Evolutionary conservation across 2,329 filamentous ascomycete genomes (phyloP), one percentile per base, ranked within the genome.

Genomic region (Coniochaeta hoffmannii): DNA sequence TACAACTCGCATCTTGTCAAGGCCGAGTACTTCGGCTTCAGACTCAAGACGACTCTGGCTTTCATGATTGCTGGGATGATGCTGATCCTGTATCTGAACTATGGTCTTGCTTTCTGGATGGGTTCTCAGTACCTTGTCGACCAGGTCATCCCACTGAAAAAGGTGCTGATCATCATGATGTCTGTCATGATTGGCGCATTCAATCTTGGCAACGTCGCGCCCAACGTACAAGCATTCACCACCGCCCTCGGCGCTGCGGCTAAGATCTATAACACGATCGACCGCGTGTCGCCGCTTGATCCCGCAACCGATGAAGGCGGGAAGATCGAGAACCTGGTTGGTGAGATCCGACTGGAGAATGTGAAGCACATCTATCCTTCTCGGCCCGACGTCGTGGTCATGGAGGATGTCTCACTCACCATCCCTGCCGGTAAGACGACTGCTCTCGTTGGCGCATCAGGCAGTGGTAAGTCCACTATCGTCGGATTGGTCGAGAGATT

Each of bases 361-460:
- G 79, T 97, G 66, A 94, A 89, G 69, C 92, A 96, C 71, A 93
- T 97, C 63, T 97, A 99, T 65, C 94, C 94, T 4, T 96, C 91
- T 6, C 83, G 94, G 12, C 90, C 92, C 0, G 92, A 97, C 64
- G 91, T 96, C 4, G 82, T 85, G 1, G 89, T 97, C 36, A 93
- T 97, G 85, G 77, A 94, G 41, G 85, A 87, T 60, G 89, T 97
- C 56, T 88, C 77, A 56, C 80, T 99, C 1, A 71, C 80, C 1
- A 87, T 97, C 35, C 90, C 91, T 1, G 89, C 92, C 3, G 92
- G 93, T 19, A 96, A 96, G 74, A 91, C 89, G 17, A 96, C 93
- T 2, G 94, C 94, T 1, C 76, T 99, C 8, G 94, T 99, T 6
- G 94, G 94, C 56, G 90, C 93, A 0, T 97, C 93, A 11, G 94